These are phyloP conservation scores for Candida pseudoglaebosa DNA, from an alignment of 805 yeast species.

Conservation along the genomic window DNA sequence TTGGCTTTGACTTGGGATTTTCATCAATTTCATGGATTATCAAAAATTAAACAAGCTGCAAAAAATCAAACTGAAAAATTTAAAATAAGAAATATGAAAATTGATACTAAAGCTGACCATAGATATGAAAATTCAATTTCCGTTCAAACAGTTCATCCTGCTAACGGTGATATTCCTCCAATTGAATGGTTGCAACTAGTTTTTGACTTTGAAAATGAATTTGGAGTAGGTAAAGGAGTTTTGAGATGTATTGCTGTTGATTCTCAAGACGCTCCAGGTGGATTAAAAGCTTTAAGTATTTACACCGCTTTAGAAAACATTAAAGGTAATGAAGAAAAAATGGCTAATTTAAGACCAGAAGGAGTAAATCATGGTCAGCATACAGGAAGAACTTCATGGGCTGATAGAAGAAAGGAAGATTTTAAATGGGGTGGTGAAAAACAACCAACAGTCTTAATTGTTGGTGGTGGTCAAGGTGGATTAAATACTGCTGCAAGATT, in stretches of 20 bases:
- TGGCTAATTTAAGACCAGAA: constrained; percentile 26
- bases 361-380: constrained; percentile 41
- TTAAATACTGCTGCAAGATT: constrained; percentile 40
- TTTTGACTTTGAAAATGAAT: constrained; percentile 23
- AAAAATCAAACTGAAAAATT: constrained; percentile 12
- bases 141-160: constrained; percentile 22
- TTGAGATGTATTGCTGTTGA: constrained; percentile 24
- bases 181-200: constrained; percentile 34
- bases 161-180: constrained; percentile 20
- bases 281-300: constrained; percentile 28
- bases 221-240: constrained; percentile 31
- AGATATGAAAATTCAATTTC: constrained; percentile 26
- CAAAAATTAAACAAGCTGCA: constrained; percentile 18
- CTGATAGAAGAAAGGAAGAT: constrained; percentile 29
- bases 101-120: constrained; percentile 26
- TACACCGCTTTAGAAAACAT: constrained; percentile 33
- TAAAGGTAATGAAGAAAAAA: constrained; percentile 25
- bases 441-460: constrained; percentile 41
- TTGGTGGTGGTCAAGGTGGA: constrained; percentile 49
- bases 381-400: constrained; percentile 33
- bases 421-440: constrained; percentile 24
- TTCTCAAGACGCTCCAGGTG: constrained; percentile 16
- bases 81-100: constrained; percentile 20
- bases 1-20: constrained; percentile 28
- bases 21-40: constrained; percentile 27